Percentiles rank a stretch among this genome's conserved stretches.
These are phyloP conservation scores for Hypoxylon sp. DNA, from an alignment of 2,329 filamentous ascomycete genomes.

Conservation along the genomic window DNA sequence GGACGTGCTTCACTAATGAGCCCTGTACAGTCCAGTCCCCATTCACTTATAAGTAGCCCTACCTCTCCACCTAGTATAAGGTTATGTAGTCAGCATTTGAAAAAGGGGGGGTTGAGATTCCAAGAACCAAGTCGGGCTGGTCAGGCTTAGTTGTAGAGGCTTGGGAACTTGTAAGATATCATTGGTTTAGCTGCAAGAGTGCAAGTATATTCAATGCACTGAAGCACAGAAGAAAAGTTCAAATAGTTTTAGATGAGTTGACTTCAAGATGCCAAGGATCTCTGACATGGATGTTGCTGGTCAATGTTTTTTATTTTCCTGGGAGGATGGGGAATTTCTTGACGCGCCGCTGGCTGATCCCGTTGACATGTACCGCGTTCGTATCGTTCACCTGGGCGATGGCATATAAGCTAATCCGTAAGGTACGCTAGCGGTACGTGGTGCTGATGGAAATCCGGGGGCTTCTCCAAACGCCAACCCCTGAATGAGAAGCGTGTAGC, in stretches of 20 bases:
- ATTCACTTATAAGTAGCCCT: not conserved
- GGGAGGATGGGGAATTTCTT: constrained; percentile 10
- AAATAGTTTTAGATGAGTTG: constrained; percentile 8
- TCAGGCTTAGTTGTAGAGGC: no score
- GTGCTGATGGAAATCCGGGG: constrained; percentile 35
- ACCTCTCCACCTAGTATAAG: not conserved
- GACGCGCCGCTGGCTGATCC: constrained; percentile 26
- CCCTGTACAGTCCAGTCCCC: not conserved
- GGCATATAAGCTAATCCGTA: not conserved
- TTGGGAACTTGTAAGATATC: no score
- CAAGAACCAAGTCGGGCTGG: no score
- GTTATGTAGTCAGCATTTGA: no score
- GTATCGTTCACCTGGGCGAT: not conserved
- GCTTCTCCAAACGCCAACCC: constrained; percentile 49
- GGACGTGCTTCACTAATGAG: not conserved
- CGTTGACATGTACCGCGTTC: constrained; percentile 5
- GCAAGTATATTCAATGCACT: not conserved
- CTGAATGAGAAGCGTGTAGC: constrained; percentile 39
- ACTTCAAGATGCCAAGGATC: constrained; percentile 20
- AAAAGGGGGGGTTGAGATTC: no score
- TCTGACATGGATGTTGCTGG: constrained; percentile 20
- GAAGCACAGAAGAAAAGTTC: constrained; percentile 16
- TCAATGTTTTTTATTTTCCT: constrained; percentile 24
- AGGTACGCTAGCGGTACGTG: constrained; percentile 7
- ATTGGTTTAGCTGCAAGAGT: not conserved